Evolutionary conservation across 176 grass and related monocot genomes (phyloP).

Genomic region (Avena atlantica): DNA sequence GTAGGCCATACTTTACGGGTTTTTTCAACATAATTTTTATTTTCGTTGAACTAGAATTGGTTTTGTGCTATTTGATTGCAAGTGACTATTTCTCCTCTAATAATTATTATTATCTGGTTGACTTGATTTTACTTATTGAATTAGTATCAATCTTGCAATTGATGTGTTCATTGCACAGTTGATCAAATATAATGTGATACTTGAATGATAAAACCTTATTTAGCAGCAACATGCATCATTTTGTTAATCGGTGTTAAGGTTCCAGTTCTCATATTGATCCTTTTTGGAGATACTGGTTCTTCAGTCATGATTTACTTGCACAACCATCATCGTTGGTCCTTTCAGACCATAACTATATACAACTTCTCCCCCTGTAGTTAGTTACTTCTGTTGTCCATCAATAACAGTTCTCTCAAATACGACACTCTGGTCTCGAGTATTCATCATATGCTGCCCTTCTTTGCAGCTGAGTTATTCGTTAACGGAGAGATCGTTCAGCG

Average conservation of each 20-base stretch:
- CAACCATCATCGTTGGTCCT: too few species aligned
- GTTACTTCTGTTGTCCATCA: background rate
- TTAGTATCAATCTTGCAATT: background rate
- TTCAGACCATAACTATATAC: too few species aligned
- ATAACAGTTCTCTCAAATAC: background rate
- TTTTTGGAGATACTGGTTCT: background rate
- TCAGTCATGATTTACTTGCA: background rate
- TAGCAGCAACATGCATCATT: background rate
- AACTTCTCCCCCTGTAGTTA: background rate
- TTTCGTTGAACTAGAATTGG: background rate
- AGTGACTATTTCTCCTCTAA: background rate
- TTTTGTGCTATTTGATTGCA: background rate
- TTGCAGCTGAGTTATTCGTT: conserved; percentile 92
- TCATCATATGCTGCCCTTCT: conserved; percentile 44
- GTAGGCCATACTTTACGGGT: background rate
- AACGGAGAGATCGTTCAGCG: conserved; percentile 91
- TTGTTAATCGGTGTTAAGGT: background rate
- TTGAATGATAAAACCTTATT: conserved; percentile 1
- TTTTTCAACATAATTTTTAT: background rate
- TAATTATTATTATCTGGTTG: background rate
- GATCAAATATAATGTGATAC: background rate
- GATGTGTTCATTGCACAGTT: background rate
- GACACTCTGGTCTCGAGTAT: background rate
- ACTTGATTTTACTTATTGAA: background rate
- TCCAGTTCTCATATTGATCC: background rate